Conservation (phyloP, 495 filamentous ascomycete species). For the Pseudoneurospora amorphoporcata region DNA sequence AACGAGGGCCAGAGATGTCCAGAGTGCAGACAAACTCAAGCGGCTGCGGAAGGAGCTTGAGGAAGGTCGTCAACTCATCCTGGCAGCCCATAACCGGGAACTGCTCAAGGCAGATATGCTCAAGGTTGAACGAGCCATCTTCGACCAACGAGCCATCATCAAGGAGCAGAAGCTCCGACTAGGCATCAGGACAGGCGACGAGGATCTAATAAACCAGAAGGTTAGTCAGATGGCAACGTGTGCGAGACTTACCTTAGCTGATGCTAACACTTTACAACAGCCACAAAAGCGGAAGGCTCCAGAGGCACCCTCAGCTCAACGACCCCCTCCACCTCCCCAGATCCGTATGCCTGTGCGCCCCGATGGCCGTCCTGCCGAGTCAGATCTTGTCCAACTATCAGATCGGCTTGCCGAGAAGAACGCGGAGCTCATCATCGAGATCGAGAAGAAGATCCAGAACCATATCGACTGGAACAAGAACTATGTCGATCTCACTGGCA, state of each 20-base stretch:
- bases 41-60: constrained; percentile 86
- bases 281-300: constrained; percentile 61
- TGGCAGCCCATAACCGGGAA: constrained; percentile 69
- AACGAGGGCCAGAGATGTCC: constrained; percentile 85
- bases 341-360: constrained; percentile 60
- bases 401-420: constrained; percentile 75
- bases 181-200: constrained; percentile 83
- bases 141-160: constrained; percentile 66
- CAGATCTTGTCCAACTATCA: constrained; percentile 66
- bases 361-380: constrained; percentile 57
- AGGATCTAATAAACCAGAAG: constrained; percentile 91
- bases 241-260: constrained; percentile 9
- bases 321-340: constrained; percentile 38
- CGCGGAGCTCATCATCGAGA: constrained; percentile 62
- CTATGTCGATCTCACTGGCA: constrained; percentile 72
- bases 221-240: constrained; percentile 35
- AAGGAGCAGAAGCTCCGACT: constrained; percentile 82
- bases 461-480: constrained; percentile 81
- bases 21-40: constrained; percentile 89
- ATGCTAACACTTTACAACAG: constrained; percentile 29
- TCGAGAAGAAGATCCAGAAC: constrained; percentile 69
- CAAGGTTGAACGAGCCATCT: constrained; percentile 60
- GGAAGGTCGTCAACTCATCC: constrained; percentile 70
- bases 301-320: constrained; percentile 45
- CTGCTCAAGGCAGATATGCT: constrained; percentile 66